Evolutionary conservation across 129 eudicot species (phyloP), one percentile per base, ranked within the genome.

Genomic region (Tanacetum coccineum): DNA sequence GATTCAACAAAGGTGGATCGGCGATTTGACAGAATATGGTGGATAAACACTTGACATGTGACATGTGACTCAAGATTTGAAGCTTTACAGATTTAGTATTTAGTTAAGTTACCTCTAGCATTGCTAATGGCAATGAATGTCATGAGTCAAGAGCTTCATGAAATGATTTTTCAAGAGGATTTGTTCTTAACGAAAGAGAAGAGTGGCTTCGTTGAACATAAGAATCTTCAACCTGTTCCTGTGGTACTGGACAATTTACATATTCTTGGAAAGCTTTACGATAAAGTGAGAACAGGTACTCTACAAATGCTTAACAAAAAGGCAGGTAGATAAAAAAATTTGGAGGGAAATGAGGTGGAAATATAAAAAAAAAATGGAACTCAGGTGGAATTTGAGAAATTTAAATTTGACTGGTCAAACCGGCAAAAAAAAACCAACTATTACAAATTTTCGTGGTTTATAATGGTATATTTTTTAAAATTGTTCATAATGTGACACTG

Each of bases 121-220:
- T 81, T 48, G 93, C 80, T 63, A 87, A 71, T 62, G 96, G 97
- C 76, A 85, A 64, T 20, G 97, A 87, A 72, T 91, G 93, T 60
- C 64, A 87, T 3, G 85, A 73, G 60, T 87, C 76, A 9, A 82
- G 60, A 47, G 95, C 83, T 59, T 84, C 88, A 61, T 69, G 74
- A 42, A 74, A 44, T 25, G 59, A 36, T 59, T 71, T 79, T 52
- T 45, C 74, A 52, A 77, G 83, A 75, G 15, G 64, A 44, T 85
- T 79, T 73, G 79, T 59, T 80, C 80, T 82, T 47, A 64, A 64
- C 19, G 96, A 87, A 25, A 91, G 81, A 13, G 96, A 87, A 49
- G 98, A 91, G 25, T 81, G 98, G 79, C 87, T 83, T 19, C 96
- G 76, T 62, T 72, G 79, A 70, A 87, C 86, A 19, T 76, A 62